phyloP scores from a whole-genome alignment of 164 flowering plant species.

The Aristolochia fimbriata region DNA sequence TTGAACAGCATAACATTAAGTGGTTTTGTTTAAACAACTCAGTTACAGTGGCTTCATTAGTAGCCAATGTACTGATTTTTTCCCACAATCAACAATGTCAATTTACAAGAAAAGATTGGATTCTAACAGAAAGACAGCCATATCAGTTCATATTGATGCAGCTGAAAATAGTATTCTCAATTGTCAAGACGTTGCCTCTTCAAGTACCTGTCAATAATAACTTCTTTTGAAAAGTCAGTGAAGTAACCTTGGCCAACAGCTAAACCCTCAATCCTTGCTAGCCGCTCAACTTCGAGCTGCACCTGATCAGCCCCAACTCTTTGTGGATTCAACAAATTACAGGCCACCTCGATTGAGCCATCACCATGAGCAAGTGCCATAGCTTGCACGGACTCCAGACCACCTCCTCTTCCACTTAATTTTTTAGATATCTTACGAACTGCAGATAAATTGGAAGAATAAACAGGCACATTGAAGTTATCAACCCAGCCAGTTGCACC shows the following conservation, averaged over 20 bases:
- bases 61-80: no score
- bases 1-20: no score
- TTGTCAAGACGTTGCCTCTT: conserved; percentile 19
- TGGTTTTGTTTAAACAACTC: no score
- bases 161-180: background rate
- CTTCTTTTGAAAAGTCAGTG: conserved; percentile 56
- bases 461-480: conserved; percentile 52
- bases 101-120: no score
- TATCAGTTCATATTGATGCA: background rate
- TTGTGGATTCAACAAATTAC: conserved; percentile 59
- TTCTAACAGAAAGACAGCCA: no score
- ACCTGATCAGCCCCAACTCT: conserved; percentile 64
- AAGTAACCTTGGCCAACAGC: conserved; percentile 67
- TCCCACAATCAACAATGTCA: no score
- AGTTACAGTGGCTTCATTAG: no score
- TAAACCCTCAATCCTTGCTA: conserved; percentile 54
- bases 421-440: conserved; percentile 41
- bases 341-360: conserved; percentile 59
- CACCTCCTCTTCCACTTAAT: conserved; percentile 77
- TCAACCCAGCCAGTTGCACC: conserved; percentile 67
- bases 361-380: conserved; percentile 62
- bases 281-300: conserved; percentile 43
- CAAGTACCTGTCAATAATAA: conserved; percentile 24
- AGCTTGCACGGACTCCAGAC: conserved; percentile 69
- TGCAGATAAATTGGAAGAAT: conserved; percentile 40